Conservation (phyloP, 2,329 filamentous ascomycete genomes). For the Thelonectria olida region DNA sequence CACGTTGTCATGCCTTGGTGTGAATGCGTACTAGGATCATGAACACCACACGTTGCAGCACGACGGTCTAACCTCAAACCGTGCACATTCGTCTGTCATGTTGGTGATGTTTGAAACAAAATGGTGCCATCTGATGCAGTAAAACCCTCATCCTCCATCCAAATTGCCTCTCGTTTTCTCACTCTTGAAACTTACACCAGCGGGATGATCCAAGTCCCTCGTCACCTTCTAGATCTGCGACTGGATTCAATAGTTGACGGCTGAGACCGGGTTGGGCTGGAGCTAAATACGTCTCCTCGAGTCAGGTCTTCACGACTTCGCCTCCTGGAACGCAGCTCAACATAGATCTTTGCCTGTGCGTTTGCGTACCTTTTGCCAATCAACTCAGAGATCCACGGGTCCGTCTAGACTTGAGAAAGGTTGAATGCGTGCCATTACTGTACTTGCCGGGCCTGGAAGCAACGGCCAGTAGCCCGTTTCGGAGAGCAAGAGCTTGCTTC, state of each 20-base stretch:
- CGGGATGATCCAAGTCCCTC: background rate
- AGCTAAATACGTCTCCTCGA: background rate
- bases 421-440: too few relatives aligned
- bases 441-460: conserved; percentile 27
- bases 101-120: background rate
- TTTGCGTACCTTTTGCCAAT: conserved; percentile 8
- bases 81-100: background rate
- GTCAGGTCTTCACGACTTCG: background rate
- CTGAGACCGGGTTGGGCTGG: background rate
- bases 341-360: background rate
- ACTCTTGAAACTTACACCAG: background rate
- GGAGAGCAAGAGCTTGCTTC: conserved; percentile 21
- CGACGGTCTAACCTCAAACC: background rate
- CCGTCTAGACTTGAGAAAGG: conserved; percentile 20
- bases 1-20: background rate
- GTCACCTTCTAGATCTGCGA: background rate
- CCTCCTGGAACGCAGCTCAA: background rate
- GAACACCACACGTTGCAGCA: background rate
- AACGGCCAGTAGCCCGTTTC: conserved; percentile 33
- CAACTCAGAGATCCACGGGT: conserved; percentile 25
- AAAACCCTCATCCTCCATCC: background rate
- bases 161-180: background rate
- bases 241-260: background rate
- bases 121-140: background rate
- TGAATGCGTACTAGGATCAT: background rate